A percentile compares a stretch with the other conserved stretches of the same genome.
phyloP scores from a whole-genome alignment of 2,329 filamentous ascomycete genomes.

The Scopulariopsis brevicaulis region DNA sequence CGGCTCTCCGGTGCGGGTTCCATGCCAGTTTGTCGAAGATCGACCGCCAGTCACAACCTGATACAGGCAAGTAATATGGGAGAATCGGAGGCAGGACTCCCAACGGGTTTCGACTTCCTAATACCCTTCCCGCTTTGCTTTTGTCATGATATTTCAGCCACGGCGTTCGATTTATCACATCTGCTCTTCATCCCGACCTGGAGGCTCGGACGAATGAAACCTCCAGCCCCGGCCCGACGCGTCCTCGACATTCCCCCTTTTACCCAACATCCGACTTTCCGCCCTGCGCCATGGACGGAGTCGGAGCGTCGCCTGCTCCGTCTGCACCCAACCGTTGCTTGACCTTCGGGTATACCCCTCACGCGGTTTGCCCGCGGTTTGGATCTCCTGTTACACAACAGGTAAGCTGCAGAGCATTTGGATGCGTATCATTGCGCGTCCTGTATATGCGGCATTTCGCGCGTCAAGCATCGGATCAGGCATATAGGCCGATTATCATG shows the following conservation, averaged over 20 bases:
- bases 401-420: not conserved
- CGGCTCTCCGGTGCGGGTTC: not conserved
- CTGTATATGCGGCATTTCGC: not conserved
- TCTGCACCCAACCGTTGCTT: not conserved
- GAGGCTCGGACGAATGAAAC: not conserved
- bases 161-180: not conserved
- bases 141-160: not conserved
- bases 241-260: no score
- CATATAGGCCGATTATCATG: no score
- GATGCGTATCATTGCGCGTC: not conserved
- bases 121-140: not conserved
- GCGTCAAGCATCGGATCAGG: not conserved
- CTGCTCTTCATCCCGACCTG: not conserved
- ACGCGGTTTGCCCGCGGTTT: not conserved
- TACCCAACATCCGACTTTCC: no score
- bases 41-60: slow-evolving; percentile 1
- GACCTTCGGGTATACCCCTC: not conserved
- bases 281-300: not conserved
- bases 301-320: not conserved
- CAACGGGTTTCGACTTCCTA: not conserved
- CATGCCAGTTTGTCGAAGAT: not conserved
- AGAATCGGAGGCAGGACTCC: not conserved
- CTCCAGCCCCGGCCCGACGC: not conserved
- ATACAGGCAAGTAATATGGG: not conserved
- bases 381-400: not conserved